Percentiles rank a stretch among this genome's conserved stretches.
These are phyloP conservation scores for Aspergillus ostianus DNA, from an alignment of 495 filamentous ascomycete genomes.

Conservation along the genomic window DNA sequence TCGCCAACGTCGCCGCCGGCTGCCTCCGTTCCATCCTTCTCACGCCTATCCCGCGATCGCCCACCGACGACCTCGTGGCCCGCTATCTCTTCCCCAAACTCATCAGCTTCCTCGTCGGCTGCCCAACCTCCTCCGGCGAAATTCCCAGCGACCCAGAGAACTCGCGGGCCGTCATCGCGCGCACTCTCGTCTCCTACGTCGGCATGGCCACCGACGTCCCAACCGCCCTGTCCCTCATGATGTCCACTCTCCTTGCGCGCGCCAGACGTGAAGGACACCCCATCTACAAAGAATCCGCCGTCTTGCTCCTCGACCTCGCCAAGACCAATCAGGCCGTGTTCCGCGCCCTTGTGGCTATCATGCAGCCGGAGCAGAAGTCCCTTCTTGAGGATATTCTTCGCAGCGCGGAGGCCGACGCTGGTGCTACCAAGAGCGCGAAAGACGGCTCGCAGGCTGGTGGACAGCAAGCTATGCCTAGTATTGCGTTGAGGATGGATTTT, in stretches of 20 bases:
- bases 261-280: conserved; percentile 52
- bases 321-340: conserved; percentile 71
- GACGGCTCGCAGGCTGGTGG: conserved; percentile 39
- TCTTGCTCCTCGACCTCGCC: conserved; percentile 76
- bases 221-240: conserved; percentile 67
- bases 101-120: conserved; percentile 68
- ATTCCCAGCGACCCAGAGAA: conserved; percentile 69
- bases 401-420: conserved; percentile 47
- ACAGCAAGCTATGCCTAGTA: conserved; percentile 68
- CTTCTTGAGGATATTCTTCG: conserved; percentile 84
- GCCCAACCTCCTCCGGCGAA: conserved; percentile 51
- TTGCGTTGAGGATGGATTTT: conserved; percentile 95
- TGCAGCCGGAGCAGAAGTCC: conserved; percentile 67
- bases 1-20: conserved; percentile 79
- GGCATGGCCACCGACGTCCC: conserved; percentile 53
- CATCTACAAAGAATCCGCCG: conserved; percentile 67
- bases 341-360: conserved; percentile 65
- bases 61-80: conserved; percentile 69
- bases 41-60: conserved; percentile 58
- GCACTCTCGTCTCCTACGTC: conserved; percentile 70
- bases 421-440: conserved; percentile 26
- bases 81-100: conserved; percentile 74
- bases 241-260: conserved; percentile 76
- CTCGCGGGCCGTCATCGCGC: conserved; percentile 63
- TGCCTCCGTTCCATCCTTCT: conserved; percentile 84